Evolutionary conservation across 176 grass and related monocot species (phyloP).

Genomic region (Lolium rigidum): DNA sequence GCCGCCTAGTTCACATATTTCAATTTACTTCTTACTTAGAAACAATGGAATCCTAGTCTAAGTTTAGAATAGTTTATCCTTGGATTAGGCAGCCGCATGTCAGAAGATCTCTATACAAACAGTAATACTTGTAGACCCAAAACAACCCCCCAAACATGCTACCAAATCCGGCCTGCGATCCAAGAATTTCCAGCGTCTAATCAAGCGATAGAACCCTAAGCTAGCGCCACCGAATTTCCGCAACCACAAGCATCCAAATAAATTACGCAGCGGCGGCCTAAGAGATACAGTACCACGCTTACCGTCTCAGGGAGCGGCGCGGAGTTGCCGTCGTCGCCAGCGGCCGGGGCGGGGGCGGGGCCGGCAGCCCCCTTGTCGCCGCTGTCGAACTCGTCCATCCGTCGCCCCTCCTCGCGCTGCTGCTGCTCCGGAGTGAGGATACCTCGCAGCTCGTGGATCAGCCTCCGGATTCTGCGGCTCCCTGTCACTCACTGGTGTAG

Average conservation of each 20-base stretch:
- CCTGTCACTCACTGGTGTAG: slow-evolving; percentile 36
- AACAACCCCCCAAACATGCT: neutral
- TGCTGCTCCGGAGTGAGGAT: neutral
- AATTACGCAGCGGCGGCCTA: neutral
- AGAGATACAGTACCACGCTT: neutral
- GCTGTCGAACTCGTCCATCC: slow-evolving; percentile 74
- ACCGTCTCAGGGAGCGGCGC: slow-evolving; percentile 83
- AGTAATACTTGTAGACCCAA: neutral
- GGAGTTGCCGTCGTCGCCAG: slow-evolving; percentile 65
- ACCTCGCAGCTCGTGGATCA: neutral
- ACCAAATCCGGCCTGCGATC: neutral
- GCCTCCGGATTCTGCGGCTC: slow-evolving; percentile 3
- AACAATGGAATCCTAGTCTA: neutral
- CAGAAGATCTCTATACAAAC: neutral
- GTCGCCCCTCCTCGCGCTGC: slow-evolving; percentile 15
- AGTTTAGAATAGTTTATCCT: neutral
- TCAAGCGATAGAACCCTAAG: slow-evolving; percentile 12
- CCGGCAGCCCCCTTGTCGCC: slow-evolving; percentile 53
- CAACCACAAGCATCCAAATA: neutral
- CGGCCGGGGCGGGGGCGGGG: slow-evolving; percentile 42
- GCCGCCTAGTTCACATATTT: neutral
- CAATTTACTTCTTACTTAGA: neutral
- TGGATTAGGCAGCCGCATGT: neutral
- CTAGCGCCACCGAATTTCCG: neutral
- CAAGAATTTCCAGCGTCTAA: slow-evolving; percentile 8